A percentile compares a stretch with the other conserved stretches of the same genome.
phyloP scores from a whole-genome alignment of 805 yeast species.

The Lipomyces lipofer region DNA sequence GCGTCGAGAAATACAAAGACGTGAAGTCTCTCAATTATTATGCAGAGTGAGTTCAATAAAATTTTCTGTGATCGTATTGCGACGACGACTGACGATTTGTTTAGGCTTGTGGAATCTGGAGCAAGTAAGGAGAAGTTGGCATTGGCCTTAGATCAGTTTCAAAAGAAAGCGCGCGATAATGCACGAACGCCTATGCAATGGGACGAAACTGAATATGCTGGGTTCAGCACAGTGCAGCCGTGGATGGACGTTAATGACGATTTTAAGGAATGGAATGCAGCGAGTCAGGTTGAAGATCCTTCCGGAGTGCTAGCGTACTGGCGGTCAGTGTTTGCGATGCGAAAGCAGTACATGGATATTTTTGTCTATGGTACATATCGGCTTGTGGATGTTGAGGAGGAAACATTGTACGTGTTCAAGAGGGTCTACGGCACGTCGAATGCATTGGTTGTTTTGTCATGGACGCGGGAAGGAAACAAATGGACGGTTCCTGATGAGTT shows the following conservation, averaged over 20 bases:
- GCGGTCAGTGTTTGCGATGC: slow-evolving; percentile 45
- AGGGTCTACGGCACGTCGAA: neutral
- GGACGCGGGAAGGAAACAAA: neutral
- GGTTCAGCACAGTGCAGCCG: slow-evolving; percentile 33
- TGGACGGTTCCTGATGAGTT: slow-evolving; percentile 12
- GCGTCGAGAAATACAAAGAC: slow-evolving; percentile 52
- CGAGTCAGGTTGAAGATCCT: slow-evolving; percentile 47
- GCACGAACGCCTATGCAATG: slow-evolving; percentile 58
- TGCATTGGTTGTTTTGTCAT: slow-evolving; percentile 8
- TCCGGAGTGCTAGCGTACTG: slow-evolving; percentile 50
- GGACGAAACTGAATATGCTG: slow-evolving; percentile 43
- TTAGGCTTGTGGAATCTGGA: neutral
- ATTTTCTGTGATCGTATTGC: neutral
- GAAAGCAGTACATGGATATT: slow-evolving; percentile 48
- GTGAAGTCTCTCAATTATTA: slow-evolving; percentile 50
- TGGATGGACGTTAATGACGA: slow-evolving; percentile 57
- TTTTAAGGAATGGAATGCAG: slow-evolving; percentile 51
- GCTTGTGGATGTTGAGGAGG: slow-evolving; percentile 42
- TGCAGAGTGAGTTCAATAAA: slow-evolving; percentile 7
- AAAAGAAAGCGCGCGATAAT: slow-evolving; percentile 51
- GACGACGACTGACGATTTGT: neutral
- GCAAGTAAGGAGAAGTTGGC: slow-evolving; percentile 7
- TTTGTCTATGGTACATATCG: slow-evolving; percentile 49
- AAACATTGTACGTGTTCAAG: slow-evolving; percentile 9
- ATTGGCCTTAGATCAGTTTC: slow-evolving; percentile 30